Percentiles rank a stretch among this genome's conserved stretches.
Conservation (phyloP, 306 rosid genomes). For the Styphnolobium japonicum region DNA sequence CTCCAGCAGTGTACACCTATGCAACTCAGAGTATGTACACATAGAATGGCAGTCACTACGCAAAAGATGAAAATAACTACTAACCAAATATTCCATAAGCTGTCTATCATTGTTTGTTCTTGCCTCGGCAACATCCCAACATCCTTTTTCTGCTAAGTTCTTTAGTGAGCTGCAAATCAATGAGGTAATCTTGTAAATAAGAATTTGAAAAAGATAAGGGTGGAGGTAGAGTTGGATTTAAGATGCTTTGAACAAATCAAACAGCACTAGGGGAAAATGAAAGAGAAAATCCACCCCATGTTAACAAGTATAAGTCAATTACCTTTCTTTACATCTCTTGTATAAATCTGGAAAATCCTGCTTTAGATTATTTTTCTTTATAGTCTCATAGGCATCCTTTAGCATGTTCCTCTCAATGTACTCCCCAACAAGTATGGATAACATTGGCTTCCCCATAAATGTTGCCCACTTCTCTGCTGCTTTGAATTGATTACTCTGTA, state of each 20-base stretch:
- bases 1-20: not conserved
- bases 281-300: slow-evolving; percentile 8
- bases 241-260: slow-evolving; percentile 24
- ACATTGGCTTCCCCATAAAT: slow-evolving; percentile 78
- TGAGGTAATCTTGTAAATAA: slow-evolving; percentile 19
- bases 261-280: not conserved
- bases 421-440: slow-evolving; percentile 66
- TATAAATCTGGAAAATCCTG: slow-evolving; percentile 80
- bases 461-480: slow-evolving; percentile 98
- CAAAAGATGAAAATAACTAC: slow-evolving; percentile 31
- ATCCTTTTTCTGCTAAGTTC: slow-evolving; percentile 89
- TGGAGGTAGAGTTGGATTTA: not conserved
- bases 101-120: slow-evolving; percentile 65
- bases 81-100: slow-evolving; percentile 86
- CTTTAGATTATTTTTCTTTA: slow-evolving; percentile 72
- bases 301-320: slow-evolving; percentile 18
- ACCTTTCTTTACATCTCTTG: slow-evolving; percentile 84
- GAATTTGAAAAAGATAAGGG: not conserved
- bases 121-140: slow-evolving; percentile 98
- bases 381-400: slow-evolving; percentile 65
- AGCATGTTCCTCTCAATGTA: slow-evolving; percentile 63
- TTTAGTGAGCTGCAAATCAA: slow-evolving; percentile 67
- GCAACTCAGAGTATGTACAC: not conserved
- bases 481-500: slow-evolving; percentile 64
- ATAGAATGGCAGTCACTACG: slow-evolving; percentile 12